Base-by-base conservation (phyloP, 1,139 yeast species). In the Debaryomyces subglobosus region DNA sequence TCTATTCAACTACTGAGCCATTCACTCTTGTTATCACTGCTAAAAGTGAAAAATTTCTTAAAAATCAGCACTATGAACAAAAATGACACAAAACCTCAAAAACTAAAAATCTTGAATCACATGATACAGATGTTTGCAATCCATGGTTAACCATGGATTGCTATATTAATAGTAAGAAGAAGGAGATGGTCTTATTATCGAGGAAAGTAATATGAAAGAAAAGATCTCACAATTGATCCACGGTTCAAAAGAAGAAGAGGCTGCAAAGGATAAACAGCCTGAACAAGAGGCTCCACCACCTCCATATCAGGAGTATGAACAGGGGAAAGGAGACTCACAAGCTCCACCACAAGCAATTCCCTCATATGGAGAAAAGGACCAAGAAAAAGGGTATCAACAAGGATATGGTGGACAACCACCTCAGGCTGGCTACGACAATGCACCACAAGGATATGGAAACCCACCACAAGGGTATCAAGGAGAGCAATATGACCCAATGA, bases 401-500 rank as follows among this genome's bases (percentile, higher is more conserved):
- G 29, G 24, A 38, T 38, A 21, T 13, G 45, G 25, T 10, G 44
- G 47, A 40, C 38, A 40, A 27, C 42, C 37, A 40, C 38, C 39
- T 24, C 42, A 40, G 33, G 44, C 35, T 5, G 49, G 45, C 13
- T 41, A 49, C 39, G 47, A 43, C 8, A 45, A 45, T 20, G 52
- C 47, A 34, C 52, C 45, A 23, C 51, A 34, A 33, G 37, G 47
- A 15, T 38, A 49, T 37, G 49, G 48, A 4, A 44, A 45, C 15
- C 55, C 47, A 33, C 51, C 45, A 30, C 51, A 44, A 35, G 47
- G 41, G 23, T 33, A 46, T 45, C 50, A 44, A 34, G 43, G 43
- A 35, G 38, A 30, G 15, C 45, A 44, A n/a, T 56, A 61, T 41
- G 59, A 64, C 46, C 70, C 69, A 2, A 50, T 62, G 58, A 44